Evolutionary conservation across 352 stramenopile species (phyloP), one percentile per base, ranked within the genome.

Genomic region (Peronospora belbahrii): DNA sequence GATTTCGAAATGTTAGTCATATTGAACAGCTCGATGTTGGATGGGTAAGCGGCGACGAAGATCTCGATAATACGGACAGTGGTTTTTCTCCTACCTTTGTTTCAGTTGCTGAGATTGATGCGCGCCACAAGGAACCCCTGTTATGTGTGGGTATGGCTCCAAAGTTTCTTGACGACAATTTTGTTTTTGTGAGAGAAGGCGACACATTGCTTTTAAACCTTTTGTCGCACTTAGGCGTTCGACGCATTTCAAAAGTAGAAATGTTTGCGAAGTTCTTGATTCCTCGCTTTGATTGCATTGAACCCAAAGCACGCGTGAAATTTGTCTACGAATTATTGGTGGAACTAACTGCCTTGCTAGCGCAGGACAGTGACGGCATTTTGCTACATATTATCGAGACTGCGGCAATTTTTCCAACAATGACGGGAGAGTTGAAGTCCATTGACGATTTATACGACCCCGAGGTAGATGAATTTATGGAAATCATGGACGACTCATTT

Each of bases 361-460:
- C 52, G 0, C 51, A 82, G 27, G 74, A 83, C 31, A 20, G 39
- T 24, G 54, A 79, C 8, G 68, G 66, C 13, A 65, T 58, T 24
- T 46, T 85, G 18, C 52, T 53, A 34, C 59, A 46, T 23, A 54
- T 76, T 34, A 24, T 85, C 2, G 68, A 83, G 36, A 70, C 36
- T 23, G 49, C 65, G n/a, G 41, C 48, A n/a, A 81, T 88, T 35
- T 85, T 85, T 36, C 71, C 74, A 9, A 68, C 73, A 25, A 65
- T 75, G 48, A 62, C 48, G 22, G 73, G 76, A 34, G 67, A 78
- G 15, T 34, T 79, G 31, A 81, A 73, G 23, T 57, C 56, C 8
- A 83, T 88, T 56, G 59, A 53, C 9, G 69, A 85, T 32, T 52
- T 88, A 34, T 88, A 83, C 27, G 76, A 88, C 25, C 76, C 76